These are phyloP conservation scores for Vicia villosa DNA, from an alignment of 306 rosid genomes.

Conservation along the genomic window DNA sequence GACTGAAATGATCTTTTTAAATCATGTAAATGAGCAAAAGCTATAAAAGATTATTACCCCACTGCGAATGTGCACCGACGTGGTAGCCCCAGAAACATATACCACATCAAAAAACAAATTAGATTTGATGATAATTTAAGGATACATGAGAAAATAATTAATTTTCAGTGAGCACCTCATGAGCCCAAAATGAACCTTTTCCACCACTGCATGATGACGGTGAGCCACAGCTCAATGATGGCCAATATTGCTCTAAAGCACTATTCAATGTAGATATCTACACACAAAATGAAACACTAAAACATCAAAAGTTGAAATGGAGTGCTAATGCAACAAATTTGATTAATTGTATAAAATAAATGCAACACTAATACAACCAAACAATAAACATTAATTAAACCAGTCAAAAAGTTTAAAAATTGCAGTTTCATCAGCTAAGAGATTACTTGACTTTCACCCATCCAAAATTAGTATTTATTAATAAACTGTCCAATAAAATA, in stretches of 20 bases:
- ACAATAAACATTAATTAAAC: background rate
- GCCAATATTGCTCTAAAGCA: slow-evolving; percentile 78
- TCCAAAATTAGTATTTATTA: background rate
- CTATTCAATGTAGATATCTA: slow-evolving; percentile 70
- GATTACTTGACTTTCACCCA: background rate
- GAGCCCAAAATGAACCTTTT: slow-evolving; percentile 93
- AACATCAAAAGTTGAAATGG: slow-evolving; percentile 19
- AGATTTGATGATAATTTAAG: slow-evolving; percentile 41
- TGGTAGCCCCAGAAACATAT: slow-evolving; percentile 42
- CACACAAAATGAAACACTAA: slow-evolving; percentile 36
- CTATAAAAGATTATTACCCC: slow-evolving; percentile 74
- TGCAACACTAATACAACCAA: slow-evolving; percentile 16
- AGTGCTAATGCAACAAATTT: slow-evolving; percentile 6
- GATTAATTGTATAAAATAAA: slow-evolving; percentile 15
- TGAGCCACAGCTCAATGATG: slow-evolving; percentile 77
- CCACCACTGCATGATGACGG: slow-evolving; percentile 70
- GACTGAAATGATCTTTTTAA: slow-evolving; percentile 32
- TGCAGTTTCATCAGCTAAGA: slow-evolving; percentile 13
- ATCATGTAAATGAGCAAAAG: slow-evolving; percentile 39
- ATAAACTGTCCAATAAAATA: background rate
- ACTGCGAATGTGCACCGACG: slow-evolving; percentile 55
- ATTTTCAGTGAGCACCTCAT: slow-evolving; percentile 71
- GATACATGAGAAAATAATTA: slow-evolving; percentile 29
- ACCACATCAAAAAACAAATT: slow-evolving; percentile 40
- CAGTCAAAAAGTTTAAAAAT: background rate